These are phyloP conservation scores for Acmispon strigosus DNA, from an alignment of 306 rosid genomes.

Conservation along the genomic window DNA sequence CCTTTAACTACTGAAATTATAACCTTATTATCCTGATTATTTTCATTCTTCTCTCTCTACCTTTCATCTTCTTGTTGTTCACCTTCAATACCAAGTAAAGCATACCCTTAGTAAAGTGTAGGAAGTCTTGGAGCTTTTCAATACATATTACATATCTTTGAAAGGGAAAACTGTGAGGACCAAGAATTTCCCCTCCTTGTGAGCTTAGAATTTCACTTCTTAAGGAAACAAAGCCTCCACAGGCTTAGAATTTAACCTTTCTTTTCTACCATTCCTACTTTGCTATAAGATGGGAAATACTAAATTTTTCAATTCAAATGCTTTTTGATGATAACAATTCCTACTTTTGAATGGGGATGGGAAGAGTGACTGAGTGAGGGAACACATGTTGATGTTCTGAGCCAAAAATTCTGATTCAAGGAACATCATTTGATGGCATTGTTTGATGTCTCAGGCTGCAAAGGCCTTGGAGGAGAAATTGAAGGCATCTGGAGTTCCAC, in stretches of 20 bases:
- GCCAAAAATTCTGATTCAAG: background rate
- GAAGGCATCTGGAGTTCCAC: conserved; percentile 75
- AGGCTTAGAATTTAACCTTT: background rate
- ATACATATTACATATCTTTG: background rate
- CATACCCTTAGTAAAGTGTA: background rate
- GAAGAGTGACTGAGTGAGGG: too few species aligned
- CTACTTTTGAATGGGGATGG: too few species aligned
- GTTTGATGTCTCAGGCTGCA: conserved; percentile 64
- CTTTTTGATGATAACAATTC: background rate
- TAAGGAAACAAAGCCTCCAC: too few species aligned
- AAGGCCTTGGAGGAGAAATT: conserved; percentile 81
- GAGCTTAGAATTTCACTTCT: background rate
- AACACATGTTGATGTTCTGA: background rate
- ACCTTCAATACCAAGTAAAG: background rate
- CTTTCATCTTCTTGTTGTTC: background rate
- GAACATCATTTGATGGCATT: conserved; percentile 3
- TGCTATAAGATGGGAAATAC: background rate
- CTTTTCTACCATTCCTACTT: background rate
- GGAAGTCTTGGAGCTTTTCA: background rate
- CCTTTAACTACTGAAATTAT: background rate
- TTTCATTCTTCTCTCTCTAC: background rate
- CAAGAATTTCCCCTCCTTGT: background rate
- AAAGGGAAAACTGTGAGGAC: background rate
- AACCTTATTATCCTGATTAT: background rate
- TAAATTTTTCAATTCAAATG: background rate